phyloP scores from a whole-genome alignment of 176 grass and related monocot species.

The Ananas comosus region DNA sequence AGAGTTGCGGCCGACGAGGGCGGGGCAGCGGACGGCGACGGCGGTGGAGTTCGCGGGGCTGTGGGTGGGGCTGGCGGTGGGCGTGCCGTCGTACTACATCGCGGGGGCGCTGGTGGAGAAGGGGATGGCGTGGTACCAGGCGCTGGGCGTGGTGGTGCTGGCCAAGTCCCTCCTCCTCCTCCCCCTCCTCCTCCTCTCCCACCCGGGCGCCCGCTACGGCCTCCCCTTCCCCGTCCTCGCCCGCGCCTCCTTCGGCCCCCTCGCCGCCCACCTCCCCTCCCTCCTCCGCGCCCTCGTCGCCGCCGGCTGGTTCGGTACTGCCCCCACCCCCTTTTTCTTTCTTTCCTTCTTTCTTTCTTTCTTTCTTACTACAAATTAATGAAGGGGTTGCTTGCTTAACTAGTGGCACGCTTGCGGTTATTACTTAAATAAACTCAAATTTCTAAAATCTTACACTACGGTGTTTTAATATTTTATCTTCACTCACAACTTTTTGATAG shows the following conservation, averaged over 20 bases:
- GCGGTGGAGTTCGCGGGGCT: slow-evolving; percentile 24
- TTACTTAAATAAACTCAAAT: too few relatives aligned
- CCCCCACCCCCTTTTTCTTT: too few relatives aligned
- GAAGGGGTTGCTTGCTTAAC: too few relatives aligned
- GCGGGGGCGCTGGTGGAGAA: slow-evolving; percentile 13
- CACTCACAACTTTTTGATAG: too few relatives aligned
- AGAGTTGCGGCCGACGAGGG: too few relatives aligned
- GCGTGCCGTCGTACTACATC: slow-evolving; percentile 23
- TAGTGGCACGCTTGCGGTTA: too few relatives aligned
- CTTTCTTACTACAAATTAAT: too few relatives aligned
- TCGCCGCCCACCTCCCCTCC: slow-evolving; percentile 17
- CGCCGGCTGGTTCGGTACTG: slow-evolving; percentile 28
- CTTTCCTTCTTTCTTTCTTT: too few relatives aligned
- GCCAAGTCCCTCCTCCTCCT: slow-evolving; percentile 20
- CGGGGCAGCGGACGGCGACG: slow-evolving; percentile 9
- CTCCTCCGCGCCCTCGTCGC: slow-evolving; percentile 34
- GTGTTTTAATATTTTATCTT: too few relatives aligned
- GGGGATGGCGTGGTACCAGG: slow-evolving; percentile 33
- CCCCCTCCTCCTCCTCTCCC: slow-evolving; percentile 21
- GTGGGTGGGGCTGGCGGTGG: slow-evolving; percentile 21
- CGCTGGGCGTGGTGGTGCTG: slow-evolving; percentile 11
- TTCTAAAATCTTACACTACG: too few relatives aligned
- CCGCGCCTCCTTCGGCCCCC: slow-evolving; percentile 21
- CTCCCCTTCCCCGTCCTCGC: slow-evolving; percentile 27
- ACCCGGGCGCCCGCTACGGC: slow-evolving; percentile 19